Base-by-base conservation (phyloP, 179 eudicot species). In the Silene noctiflora region DNA sequence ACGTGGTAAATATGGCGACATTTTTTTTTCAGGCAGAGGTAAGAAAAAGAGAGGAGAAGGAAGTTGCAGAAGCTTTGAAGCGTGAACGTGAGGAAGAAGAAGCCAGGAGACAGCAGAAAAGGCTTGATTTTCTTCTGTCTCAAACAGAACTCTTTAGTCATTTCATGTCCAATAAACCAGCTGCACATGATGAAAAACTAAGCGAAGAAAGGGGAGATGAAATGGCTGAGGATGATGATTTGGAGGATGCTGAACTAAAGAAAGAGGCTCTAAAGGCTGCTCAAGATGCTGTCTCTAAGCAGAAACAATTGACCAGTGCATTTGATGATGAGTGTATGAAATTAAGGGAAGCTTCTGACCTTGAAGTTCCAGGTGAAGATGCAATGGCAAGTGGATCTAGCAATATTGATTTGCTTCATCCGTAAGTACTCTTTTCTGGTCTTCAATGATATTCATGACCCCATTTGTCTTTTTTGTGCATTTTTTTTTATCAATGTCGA, bases 131-230 rank as follows among this genome's bases (percentile, higher is more conserved):
- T 78, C 88, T 94, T 59, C 72, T 94, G 83, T 91, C 98, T 59
- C 99, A 95, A 82, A 95, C 99, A 60, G 99, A 95, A 86, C 91
- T 95, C 63, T 95, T 87, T 78, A 93, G 99, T 79, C 99, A 95
- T 81, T 95, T 95, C 82, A 95, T 95, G 99, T 97, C 93, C 76
- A 95, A 95, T 80, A 95, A 93, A 86, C 69, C 93, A 67, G 79
- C 87, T 75, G 77, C 80, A 11, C 66, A 39, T 12, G 91, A 86
- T 69, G 89, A 87, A 58, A 79, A 75, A 62, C 29, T 72, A 51
- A 75, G 39, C 72, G 92, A 89, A 53, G 91, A 86, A 83, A 68
- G 71, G 62, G 78, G 76, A 64, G 91, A 87, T 77, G 84, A 75
- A 73, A 76, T 60, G 81, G 86, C 75, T 61, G 88, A 75, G 68